Conservation (phyloP, 78 protist species). For the Monocercomonoides exilis region DNA sequence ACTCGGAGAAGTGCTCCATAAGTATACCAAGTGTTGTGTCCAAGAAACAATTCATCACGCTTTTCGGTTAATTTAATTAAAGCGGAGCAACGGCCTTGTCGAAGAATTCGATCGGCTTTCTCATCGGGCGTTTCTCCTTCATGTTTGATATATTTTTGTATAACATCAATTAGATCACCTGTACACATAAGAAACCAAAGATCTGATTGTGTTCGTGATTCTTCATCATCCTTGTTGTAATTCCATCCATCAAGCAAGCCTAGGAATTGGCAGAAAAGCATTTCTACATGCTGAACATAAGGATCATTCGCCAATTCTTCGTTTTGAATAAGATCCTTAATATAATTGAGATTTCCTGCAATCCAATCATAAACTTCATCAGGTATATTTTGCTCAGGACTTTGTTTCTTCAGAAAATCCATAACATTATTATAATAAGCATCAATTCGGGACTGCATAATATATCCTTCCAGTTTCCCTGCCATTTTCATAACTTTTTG, state of each 20-base stretch:
- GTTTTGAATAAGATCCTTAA: not conserved
- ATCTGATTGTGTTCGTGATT: constrained; percentile 2
- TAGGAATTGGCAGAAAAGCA: not conserved
- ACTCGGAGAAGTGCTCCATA: constrained; percentile 23
- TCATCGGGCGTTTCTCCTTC: constrained; percentile 3
- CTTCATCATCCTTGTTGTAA: not conserved
- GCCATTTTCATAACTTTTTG: not conserved
- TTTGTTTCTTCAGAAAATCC: not conserved
- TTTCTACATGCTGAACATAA: not conserved
- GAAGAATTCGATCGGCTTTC: not conserved
- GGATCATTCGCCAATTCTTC: not conserved
- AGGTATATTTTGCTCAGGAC: not conserved
- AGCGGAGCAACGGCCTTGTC: not conserved
- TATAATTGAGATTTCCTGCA: not conserved
- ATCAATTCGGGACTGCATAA: not conserved
- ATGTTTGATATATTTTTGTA: not conserved
- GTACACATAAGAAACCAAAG: not conserved
- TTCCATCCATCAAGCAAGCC: constrained; percentile 3
- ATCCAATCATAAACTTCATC: not conserved
- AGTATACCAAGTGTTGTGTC: constrained; percentile 12
- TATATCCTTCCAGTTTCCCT: not conserved
- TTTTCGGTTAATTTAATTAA: not conserved
- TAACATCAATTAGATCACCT: constrained; percentile 15
- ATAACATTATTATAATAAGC: not conserved
- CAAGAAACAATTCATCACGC: not conserved